Base-by-base conservation (phyloP, 192 early-diverging fungal species). In the Coemansia sp. region DNA sequence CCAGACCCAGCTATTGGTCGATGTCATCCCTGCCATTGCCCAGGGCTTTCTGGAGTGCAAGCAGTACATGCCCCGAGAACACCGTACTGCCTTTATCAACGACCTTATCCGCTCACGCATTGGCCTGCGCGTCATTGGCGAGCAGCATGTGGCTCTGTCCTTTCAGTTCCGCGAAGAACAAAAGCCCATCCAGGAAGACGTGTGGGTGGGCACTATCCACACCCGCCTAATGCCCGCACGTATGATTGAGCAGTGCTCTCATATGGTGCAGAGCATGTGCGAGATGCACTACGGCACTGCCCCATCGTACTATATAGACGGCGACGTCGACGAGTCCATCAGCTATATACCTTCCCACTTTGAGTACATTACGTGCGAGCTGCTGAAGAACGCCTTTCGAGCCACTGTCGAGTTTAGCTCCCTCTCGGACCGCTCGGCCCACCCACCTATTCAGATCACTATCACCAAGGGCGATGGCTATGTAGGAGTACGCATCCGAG, bases 341-440 rank as follows among this genome's bases (percentile, higher is more conserved):
- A 68, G 65, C 30, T 97, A 97, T 76, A 87, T 97, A 8, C 87
- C 88, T 23, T 92, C 93, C 4, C 94, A 97, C 61, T 72, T 97
- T 11, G 93, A 97, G 70, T 97, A 97, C 60, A 95, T 97, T 21
- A 81, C 93, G 19, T 86, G 88, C 55, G 94, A 97, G 63, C 60
- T 95, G 37, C 59, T 97, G 26, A 97, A 97, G 57, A 97, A 97
- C 63, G 83, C 91, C 13, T 82, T 84, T 59, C 70, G 94, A 8
- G 96, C 96, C 0, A 96, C 96, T 3, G 90, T 92, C 3, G 88
- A 90, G 50, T 80, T 81, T 56, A 68, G 76, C 72, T 30, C 48
- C 69, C 78, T 80, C 80, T 47, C 55, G 28, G 21, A 44, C 37
- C 61, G 61, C 58, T 61, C 60, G 8, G 42, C 72, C 3, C 82